phyloP scores from a whole-genome alignment of 805 yeast species.

The Pichia deserticola region DNA sequence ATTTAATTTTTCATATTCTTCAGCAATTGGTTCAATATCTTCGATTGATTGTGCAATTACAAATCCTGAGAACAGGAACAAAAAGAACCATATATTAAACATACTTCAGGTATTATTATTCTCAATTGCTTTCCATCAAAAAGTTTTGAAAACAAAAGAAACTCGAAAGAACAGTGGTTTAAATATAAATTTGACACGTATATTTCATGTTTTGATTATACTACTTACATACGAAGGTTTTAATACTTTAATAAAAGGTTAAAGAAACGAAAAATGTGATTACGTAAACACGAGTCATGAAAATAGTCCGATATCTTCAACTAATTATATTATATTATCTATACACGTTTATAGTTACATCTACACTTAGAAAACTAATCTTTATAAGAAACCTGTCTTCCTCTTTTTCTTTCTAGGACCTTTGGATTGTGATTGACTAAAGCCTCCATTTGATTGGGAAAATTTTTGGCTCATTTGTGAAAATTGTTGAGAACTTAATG shows the following conservation, averaged over 20 bases:
- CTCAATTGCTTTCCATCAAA: too few species aligned
- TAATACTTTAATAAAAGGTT: too few species aligned
- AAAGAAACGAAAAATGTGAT: too few species aligned
- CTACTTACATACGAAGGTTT: too few species aligned
- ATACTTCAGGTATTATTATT: too few species aligned
- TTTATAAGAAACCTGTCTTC: background rate
- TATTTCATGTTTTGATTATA: too few species aligned
- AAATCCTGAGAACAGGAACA: conserved; percentile 6
- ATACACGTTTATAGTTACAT: too few species aligned
- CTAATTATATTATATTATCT: background rate
- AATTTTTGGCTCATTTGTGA: conserved; percentile 2
- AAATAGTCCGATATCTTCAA: too few species aligned
- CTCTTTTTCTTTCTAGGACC: conserved; percentile 5
- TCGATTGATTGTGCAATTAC: conserved; percentile 4
- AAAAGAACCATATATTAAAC: background rate
- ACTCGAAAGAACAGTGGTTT: too few species aligned
- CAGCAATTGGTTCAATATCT: conserved; percentile 4
- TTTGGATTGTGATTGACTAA: conserved; percentile 1
- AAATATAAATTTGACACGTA: too few species aligned
- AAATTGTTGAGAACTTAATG: conserved; percentile 2
- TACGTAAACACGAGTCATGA: too few species aligned
- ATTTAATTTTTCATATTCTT: conserved; percentile 31
- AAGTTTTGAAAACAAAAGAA: too few species aligned
- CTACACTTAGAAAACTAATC: background rate
- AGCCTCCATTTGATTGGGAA: conserved; percentile 1